Base-by-base conservation (phyloP, 148 eudicot species). In the Chenopodium suecicum region DNA sequence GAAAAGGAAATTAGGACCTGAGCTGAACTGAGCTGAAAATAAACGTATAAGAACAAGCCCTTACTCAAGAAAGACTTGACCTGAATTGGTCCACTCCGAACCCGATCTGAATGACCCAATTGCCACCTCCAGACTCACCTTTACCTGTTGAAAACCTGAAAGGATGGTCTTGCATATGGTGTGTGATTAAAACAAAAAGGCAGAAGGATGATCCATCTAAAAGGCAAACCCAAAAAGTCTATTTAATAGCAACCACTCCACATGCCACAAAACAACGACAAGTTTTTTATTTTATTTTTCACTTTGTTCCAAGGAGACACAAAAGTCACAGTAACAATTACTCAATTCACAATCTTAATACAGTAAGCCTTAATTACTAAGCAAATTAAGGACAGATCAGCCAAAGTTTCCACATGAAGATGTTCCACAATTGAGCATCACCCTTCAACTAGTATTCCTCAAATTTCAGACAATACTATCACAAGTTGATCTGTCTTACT, bases 361-460 rank as follows among this genome's bases (percentile, higher is more conserved):
- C 44, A 41, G 44, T 41, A 48, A 48, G 13, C 52, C 52, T 48
- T 48, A 48, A 48, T 12, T 12, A 48, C 52, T 9, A 48, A 48
- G 52, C 75, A 72, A 1, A 13, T 74, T 23, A 25, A 23, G 62
- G 62, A 20, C 20, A 47, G 54, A 23, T 17, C 74, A 17, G 29
- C 74, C 74, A 73, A 46, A 60, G 14, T 62, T 19, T 58, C 12
- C 34, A n/a, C 70, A 62, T 60, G 54, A 20, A 78, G 41, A 48
- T 46, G 23, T 23, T 27, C 41, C 71, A 27, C 9, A 29, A 47
- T 22, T 37, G 17, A 13, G 1, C 64, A 76, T 65, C 58, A 64
- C 22, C 47, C 37, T 41, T 77, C 71, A 77, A 76, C 52, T 34
- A 37, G 70, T 34, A 77, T 78, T 37, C 22, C 34, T n/a, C 41